Evolutionary conservation across 106 monocot genomes (phyloP).

Genomic region (Dendrobium nobile): DNA sequence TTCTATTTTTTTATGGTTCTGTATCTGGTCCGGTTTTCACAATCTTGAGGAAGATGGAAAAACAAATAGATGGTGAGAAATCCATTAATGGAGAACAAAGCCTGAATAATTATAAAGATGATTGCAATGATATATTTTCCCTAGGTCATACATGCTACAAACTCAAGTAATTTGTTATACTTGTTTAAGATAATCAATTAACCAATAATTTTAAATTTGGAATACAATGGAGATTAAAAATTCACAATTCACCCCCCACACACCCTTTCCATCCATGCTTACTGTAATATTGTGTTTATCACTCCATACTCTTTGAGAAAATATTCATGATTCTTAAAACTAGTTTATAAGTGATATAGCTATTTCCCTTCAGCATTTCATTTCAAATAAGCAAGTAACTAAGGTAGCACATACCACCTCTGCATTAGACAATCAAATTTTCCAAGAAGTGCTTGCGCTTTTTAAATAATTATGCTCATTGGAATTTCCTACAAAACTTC

Average conservation of each 20-base stretch:
- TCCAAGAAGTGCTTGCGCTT: not conserved
- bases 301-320: no score
- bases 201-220: not conserved
- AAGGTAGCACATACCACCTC: no score
- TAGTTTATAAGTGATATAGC: not conserved
- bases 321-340: not conserved
- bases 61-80: not conserved
- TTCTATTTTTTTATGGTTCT: no score
- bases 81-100: not conserved
- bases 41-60: not conserved
- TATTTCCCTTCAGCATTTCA: not conserved
- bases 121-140: not conserved
- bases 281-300: not conserved
- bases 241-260: not conserved
- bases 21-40: no score
- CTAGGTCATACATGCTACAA: not conserved
- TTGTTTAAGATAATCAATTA: not conserved
- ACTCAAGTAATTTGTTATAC: not conserved
- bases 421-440: no score
- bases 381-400: not conserved
- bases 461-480: not conserved
- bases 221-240: not conserved
- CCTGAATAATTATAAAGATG: not conserved
- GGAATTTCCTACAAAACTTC: not conserved
- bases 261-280: not conserved